These are phyloP conservation scores for Aphelidium insulamus DNA, from an alignment of 371 early-diverging fungal genomes.

Conservation along the genomic window DNA sequence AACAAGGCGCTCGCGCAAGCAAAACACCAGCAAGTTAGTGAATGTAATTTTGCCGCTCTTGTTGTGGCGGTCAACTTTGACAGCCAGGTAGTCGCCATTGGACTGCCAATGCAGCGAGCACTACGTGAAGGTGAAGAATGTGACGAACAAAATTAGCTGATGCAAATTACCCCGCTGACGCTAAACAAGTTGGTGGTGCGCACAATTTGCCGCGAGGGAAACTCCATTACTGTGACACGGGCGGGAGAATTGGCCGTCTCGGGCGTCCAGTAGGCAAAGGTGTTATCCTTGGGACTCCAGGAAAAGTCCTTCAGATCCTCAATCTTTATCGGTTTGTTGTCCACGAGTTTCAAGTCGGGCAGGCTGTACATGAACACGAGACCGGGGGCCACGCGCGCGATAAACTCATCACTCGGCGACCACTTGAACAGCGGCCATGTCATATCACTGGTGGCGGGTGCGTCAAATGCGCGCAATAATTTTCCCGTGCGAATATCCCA, in stretches of 20 bases:
- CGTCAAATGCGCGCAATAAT: constrained; percentile 64
- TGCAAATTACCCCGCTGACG: constrained; percentile 35
- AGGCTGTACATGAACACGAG: constrained; percentile 74
- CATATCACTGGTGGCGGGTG: constrained; percentile 20
- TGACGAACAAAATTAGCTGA: neutral
- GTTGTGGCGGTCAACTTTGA: constrained; percentile 70
- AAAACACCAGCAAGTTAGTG: constrained; percentile 85
- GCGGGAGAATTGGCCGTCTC: constrained; percentile 89
- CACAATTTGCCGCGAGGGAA: constrained; percentile 61
- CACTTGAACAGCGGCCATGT: constrained; percentile 94
- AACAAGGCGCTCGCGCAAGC: constrained; percentile 66
- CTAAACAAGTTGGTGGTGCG: constrained; percentile 93
- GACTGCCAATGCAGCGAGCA: constrained; percentile 84
- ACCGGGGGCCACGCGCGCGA: constrained; percentile 69
- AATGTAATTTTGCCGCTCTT: constrained; percentile 79
- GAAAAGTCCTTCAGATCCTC: constrained; percentile 72
- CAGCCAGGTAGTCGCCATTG: constrained; percentile 67
- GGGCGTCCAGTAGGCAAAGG: constrained; percentile 86
- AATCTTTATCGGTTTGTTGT: constrained; percentile 79
- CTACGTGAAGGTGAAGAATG: constrained; percentile 3
- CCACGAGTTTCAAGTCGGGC: constrained; percentile 73
- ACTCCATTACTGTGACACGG: constrained; percentile 62
- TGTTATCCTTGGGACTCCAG: constrained; percentile 60
- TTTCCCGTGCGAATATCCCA: constrained; percentile 80
- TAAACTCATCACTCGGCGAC: constrained; percentile 77